Conservation (phyloP, 2,329 filamentous ascomycete species). For the Apiospora malaysiana region DNA sequence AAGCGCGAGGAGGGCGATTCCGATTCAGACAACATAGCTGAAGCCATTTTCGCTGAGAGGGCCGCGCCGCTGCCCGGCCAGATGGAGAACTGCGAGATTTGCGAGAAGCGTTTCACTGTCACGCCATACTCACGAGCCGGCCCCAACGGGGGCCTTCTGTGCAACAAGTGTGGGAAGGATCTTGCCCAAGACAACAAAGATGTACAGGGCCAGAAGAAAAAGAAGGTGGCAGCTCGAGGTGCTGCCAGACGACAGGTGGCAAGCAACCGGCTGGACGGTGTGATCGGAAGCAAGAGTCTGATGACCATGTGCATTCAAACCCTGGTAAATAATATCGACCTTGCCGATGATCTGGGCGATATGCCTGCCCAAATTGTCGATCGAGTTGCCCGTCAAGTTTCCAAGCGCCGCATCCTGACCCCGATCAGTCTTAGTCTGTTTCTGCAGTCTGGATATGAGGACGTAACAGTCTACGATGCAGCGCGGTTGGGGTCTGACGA, state of each 20-base stretch:
- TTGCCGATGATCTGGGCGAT: slow-evolving; percentile 67
- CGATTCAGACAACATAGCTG: slow-evolving; percentile 56
- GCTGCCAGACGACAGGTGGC: slow-evolving; percentile 76
- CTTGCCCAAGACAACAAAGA: slow-evolving; percentile 70
- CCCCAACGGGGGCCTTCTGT: slow-evolving; percentile 85
- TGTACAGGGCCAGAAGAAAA: slow-evolving; percentile 59
- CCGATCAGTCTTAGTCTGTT: slow-evolving; percentile 63
- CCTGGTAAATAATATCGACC: slow-evolving; percentile 65
- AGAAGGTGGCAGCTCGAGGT: slow-evolving; percentile 54
- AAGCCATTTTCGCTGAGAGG: slow-evolving; percentile 53
- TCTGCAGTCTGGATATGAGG: slow-evolving; percentile 56
- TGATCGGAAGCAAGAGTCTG: slow-evolving; percentile 71
- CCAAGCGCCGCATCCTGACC: slow-evolving; percentile 63
- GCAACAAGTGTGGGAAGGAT: slow-evolving; percentile 79
- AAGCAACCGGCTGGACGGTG: slow-evolving; percentile 84
- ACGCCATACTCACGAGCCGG: slow-evolving; percentile 86
- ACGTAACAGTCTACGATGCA: slow-evolving; percentile 62
- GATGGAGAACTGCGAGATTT: slow-evolving; percentile 85
- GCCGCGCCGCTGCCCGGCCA: slow-evolving; percentile 75
- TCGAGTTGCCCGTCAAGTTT: slow-evolving; percentile 64
- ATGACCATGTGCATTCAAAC: slow-evolving; percentile 69
- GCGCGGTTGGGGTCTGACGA: slow-evolving; percentile 75
- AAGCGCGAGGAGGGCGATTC: slow-evolving; percentile 47
- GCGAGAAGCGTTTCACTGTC: slow-evolving; percentile 88
- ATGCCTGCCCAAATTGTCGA: slow-evolving; percentile 61